A percentile compares a stretch with the other conserved stretches of the same genome.
Conservation (phyloP, 345 rosid species). For the Stellera chamaejasme region DNA sequence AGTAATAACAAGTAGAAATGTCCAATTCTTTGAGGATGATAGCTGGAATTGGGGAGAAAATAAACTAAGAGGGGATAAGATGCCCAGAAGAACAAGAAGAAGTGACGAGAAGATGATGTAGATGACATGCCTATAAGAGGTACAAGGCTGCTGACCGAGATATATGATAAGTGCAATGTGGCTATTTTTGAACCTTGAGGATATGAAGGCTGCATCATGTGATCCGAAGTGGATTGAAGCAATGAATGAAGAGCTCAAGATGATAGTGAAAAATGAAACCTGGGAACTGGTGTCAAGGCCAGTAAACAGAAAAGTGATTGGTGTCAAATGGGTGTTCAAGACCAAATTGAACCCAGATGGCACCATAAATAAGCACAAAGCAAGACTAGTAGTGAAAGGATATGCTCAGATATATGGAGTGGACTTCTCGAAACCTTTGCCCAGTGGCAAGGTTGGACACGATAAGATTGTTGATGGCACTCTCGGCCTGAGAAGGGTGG, state of each 20-base stretch:
- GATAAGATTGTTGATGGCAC: not conserved
- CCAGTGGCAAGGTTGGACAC: not conserved
- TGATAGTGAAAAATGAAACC: not conserved
- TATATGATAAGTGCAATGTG: not conserved
- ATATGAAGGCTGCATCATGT: not conserved
- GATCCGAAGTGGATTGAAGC: not conserved
- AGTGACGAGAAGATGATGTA: not conserved
- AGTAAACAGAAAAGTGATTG: not conserved
- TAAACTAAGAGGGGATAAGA: no score
- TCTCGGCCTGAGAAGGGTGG: not conserved
- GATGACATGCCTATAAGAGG: not conserved
- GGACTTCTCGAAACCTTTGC: no score
- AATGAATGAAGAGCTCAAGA: not conserved
- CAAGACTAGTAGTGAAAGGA: no score
- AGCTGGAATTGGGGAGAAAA: not conserved
- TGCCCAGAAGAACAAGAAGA: not conserved
- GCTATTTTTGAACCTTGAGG: not conserved
- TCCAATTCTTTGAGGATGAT: not conserved
- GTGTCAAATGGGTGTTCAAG: not conserved
- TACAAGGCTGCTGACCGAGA: not conserved
- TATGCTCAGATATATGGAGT: not conserved
- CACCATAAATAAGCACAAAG: no score
- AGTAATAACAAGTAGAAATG: no score
- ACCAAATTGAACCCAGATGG: no score
- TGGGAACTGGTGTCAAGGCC: not conserved